Evolutionary conservation across 805 yeast genomes (phyloP).

Genomic region (Yarrowia keelungensis): DNA sequence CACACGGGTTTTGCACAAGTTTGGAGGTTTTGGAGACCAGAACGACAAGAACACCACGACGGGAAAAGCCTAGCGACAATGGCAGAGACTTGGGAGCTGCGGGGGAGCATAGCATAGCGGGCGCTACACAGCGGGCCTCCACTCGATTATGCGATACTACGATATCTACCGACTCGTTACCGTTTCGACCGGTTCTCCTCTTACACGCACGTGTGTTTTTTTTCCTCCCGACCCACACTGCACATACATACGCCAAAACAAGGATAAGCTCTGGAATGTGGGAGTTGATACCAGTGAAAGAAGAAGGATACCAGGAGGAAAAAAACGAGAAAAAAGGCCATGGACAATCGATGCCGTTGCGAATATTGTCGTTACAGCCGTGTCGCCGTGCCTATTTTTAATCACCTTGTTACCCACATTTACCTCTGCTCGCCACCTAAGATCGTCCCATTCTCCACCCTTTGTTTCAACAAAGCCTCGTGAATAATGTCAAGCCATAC

Average conservation of each 20-base stretch:
- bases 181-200: not conserved
- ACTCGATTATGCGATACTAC: slow-evolving; percentile 9
- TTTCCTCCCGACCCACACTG: slow-evolving; percentile 21
- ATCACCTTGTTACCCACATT: too few relatives aligned
- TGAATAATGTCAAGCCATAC: too few relatives aligned
- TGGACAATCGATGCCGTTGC: too few relatives aligned
- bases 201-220: slow-evolving; percentile 15
- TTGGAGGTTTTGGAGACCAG: not conserved
- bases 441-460: too few relatives aligned
- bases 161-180: not conserved
- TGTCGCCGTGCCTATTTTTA: too few relatives aligned
- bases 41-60: slow-evolving; percentile 30
- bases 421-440: too few relatives aligned
- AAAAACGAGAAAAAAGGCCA: not conserved
- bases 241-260: slow-evolving; percentile 1
- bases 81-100: not conserved
- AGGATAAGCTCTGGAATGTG: slow-evolving; percentile 35
- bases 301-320: not conserved
- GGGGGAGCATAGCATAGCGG: slow-evolving; percentile 18
- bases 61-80: slow-evolving; percentile 18
- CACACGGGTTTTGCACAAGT: not conserved
- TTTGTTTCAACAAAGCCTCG: too few relatives aligned
- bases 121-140: not conserved
- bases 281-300: slow-evolving; percentile 8
- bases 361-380: too few relatives aligned